Evolutionary conservation across 2,329 filamentous ascomycete species (phyloP), one percentile per base, ranked within the genome.

Genomic region (Zasmidium cellare): DNA sequence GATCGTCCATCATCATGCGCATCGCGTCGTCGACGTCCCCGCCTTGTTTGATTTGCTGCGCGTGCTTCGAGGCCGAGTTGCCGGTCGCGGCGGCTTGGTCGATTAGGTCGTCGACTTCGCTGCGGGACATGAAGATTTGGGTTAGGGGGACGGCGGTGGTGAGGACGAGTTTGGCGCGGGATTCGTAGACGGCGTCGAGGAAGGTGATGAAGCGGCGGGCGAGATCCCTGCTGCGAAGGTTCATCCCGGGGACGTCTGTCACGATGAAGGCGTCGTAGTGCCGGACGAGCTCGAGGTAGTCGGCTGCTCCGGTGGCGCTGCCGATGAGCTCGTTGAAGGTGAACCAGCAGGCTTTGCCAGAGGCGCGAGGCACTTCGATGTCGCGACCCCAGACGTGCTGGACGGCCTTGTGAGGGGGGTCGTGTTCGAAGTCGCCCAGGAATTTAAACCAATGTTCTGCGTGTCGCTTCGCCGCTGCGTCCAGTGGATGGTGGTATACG

Each of bases 121-220:
- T 67, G 18, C 68, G 63, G 9, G 71, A 68, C 58, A 76, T 70
- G 59, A 97, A 99, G 31, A 97, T 85, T 71, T 96, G 87, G 7
- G 86, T 85, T 1, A 99, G 80, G 0, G 93, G 91, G 50, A 92
- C 90, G 44, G 87, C 91, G 2, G 90, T 92, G 0, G 94, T 99
- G 56, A 99, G 84, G 16, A 97, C 93, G 7, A 99, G 84, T 77
- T 97, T 97, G n/a, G 92, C 92, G 74, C 93, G 84, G 24, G 83
- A 82, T 75, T 99, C 94, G 71, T 99, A 99, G 3, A 97, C 88
- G 5, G 94, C 93, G 72, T 99, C 94, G 64, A 99, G 91, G 67
- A 99, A 97, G 0, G 93, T 99, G 73, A 99, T 99, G 75, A 99
- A 97, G 3, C 94, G 84, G 12, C 94, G 81, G 0, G 94, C 94